Evolutionary conservation across 2,329 filamentous ascomycete species (phyloP).

Genomic region (Colletotrichum chlorophyti): DNA sequence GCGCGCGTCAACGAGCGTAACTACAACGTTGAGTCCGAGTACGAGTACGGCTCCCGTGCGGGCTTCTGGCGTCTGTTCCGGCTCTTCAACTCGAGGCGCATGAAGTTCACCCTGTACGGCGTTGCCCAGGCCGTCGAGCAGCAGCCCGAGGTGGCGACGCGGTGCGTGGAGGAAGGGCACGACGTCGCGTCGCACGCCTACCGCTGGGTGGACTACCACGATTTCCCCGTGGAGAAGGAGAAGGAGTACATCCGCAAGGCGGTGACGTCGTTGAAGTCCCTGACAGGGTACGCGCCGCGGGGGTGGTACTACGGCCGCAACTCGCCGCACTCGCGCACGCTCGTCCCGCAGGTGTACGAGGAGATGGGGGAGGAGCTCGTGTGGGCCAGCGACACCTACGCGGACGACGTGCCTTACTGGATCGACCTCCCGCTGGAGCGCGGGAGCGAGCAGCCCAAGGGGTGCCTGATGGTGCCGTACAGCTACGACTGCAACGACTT

Average conservation of each 20-base stretch:
- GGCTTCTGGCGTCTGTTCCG: constrained; percentile 58
- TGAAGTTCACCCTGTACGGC: constrained; percentile 58
- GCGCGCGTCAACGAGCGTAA: constrained; percentile 48
- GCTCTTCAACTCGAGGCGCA: constrained; percentile 53
- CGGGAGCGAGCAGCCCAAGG: constrained; percentile 45
- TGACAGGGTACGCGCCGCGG: constrained; percentile 52
- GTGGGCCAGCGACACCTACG: constrained; percentile 58
- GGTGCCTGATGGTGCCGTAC: constrained; percentile 61
- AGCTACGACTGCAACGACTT: constrained; percentile 63
- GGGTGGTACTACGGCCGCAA: constrained; percentile 58
- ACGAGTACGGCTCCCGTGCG: constrained; percentile 56
- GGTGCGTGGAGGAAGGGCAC: constrained; percentile 55
- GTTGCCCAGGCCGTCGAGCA: constrained; percentile 55
- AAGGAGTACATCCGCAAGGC: constrained; percentile 53
- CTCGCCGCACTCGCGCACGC: constrained; percentile 50
- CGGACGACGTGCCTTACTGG: constrained; percentile 64
- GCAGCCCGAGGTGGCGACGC: constrained; percentile 52
- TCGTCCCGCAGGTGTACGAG: constrained; percentile 56
- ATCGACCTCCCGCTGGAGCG: constrained; percentile 57
- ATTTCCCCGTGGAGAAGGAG: constrained; percentile 51
- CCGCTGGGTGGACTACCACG: constrained; percentile 58
- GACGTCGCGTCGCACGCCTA: constrained; percentile 58
- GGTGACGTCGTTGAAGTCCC: constrained; percentile 46
- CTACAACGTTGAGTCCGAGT: constrained; percentile 56
- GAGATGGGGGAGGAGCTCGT: constrained; percentile 58